These are phyloP conservation scores for Podospora appendiculata DNA, from an alignment of 495 filamentous ascomycete genomes.

Conservation along the genomic window DNA sequence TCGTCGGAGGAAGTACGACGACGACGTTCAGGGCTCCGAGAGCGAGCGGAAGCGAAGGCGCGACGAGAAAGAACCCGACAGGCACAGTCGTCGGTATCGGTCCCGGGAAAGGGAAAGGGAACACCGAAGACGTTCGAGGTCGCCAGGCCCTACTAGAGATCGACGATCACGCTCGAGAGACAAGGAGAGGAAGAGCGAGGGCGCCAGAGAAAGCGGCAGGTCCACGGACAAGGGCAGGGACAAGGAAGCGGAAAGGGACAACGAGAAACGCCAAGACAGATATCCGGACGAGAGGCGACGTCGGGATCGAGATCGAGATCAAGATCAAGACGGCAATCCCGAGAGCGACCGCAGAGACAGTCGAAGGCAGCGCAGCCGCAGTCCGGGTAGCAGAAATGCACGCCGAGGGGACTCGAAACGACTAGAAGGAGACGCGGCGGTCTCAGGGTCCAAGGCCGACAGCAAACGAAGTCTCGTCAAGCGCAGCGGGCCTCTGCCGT, in stretches of 20 bases:
- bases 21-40: not conserved
- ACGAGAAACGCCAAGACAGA: constrained; percentile 3
- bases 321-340: constrained; percentile 1
- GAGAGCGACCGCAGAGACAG: constrained; percentile 5
- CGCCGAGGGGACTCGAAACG: not conserved
- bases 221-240: constrained; percentile 2
- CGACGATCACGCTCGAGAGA: constrained; percentile 25
- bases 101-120: constrained; percentile 25
- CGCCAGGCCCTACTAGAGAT: constrained; percentile 21
- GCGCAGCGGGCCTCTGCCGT: constrained; percentile 55
- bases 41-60: constrained; percentile 5
- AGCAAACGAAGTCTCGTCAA: constrained; percentile 20
- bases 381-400: not conserved
- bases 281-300: not conserved
- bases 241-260: constrained; percentile 1
- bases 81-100: constrained; percentile 12
- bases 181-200: constrained; percentile 8
- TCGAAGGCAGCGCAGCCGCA: not conserved
- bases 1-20: constrained; percentile 10
- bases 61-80: constrained; percentile 11
- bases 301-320: constrained; percentile 3
- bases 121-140: constrained; percentile 27
- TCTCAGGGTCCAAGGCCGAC: constrained; percentile 11
- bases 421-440: constrained; percentile 1
- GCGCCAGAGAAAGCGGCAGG: constrained; percentile 3